Evolutionary conservation across 2,329 filamentous ascomycete genomes (phyloP), one percentile per base, ranked within the genome.

Genomic region (Dactylellina sp.): DNA sequence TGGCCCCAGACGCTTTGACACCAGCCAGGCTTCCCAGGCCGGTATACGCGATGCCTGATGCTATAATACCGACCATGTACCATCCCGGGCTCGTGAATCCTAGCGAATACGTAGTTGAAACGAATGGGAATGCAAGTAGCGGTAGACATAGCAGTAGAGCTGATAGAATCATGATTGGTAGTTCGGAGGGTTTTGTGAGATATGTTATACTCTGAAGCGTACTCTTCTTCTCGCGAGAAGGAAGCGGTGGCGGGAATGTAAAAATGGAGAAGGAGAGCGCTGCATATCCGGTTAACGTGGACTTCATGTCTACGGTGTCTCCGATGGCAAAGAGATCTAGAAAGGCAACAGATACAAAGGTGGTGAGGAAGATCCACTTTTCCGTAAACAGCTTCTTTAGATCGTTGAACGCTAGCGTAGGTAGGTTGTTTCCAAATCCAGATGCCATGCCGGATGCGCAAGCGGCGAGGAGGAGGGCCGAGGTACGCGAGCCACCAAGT

Each of bases 11-110:
- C 12, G 39, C 32, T 44, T 57, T 44, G 18, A 59, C 60, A 28
- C 71, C 63, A 4, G 20, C 39, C 2, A 12, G 20, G 35, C 61
- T 63, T n/a, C 25, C 50, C 0, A 68, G 28, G 6, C 56, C 57
- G 1, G 71, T 59, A 22, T 63, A 75, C 1, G 59, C 63, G 4
- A 66, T 16, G 14, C 63, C 63, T 4, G 71, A 63, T 37, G 71
- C 56, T 20, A 53, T n/a, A 14, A 75, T 75, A 6, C 49, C 71
- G 24, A 75, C 44, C 7, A 63, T 16, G 16, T 75, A 75, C 71
- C 71, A 75, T 3, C 71, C 71, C 2, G 71, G 71, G 24, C 63
- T 68, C 0, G 63, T 63, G 25, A 75, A 63, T 0, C 71, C 71
- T 2, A 75, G 44, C 3, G 56, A 59, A 20, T 63, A 75, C 2